These are phyloP conservation scores for Aureobasidium vineae DNA, from an alignment of 2,329 filamentous ascomycete species.

Conservation along the genomic window DNA sequence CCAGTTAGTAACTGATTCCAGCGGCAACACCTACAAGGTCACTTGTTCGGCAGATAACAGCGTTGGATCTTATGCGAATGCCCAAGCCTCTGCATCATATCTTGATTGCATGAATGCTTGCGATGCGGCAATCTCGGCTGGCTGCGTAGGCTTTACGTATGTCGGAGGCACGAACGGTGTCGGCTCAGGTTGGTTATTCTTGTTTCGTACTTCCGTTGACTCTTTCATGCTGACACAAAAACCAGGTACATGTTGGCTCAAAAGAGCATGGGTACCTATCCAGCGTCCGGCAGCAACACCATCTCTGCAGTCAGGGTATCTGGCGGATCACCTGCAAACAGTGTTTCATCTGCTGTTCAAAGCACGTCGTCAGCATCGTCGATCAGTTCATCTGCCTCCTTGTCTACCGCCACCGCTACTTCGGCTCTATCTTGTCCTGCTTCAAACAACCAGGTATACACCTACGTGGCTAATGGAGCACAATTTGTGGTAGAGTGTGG, in stretches of 20 bases:
- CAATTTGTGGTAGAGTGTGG: slow-evolving; percentile 36
- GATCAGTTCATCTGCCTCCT: slow-evolving; percentile 3
- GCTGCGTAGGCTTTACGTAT: slow-evolving; percentile 28
- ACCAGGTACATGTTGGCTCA: slow-evolving; percentile 33
- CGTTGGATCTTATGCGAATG: slow-evolving; percentile 24
- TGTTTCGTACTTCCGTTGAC: not conserved
- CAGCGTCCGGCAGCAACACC: slow-evolving; percentile 25
- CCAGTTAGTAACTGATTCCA: slow-evolving; percentile 6
- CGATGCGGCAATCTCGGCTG: slow-evolving; percentile 17
- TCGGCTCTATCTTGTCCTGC: slow-evolving; percentile 30
- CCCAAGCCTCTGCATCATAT: slow-evolving; percentile 25
- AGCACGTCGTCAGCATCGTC: slow-evolving; percentile 14
- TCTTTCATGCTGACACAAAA: not conserved
- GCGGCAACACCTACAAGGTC: slow-evolving; percentile 18
- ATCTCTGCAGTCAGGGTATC: slow-evolving; percentile 25
- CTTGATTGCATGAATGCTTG: slow-evolving; percentile 29
- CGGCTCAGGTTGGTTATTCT: not conserved
- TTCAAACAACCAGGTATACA: slow-evolving; percentile 31
- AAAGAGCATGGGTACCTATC: slow-evolving; percentile 26
- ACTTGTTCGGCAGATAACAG: slow-evolving; percentile 27
- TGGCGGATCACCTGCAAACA: not conserved
- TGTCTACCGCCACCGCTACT: slow-evolving; percentile 28
- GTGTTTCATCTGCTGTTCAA: not conserved
- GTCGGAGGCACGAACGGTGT: slow-evolving; percentile 29
- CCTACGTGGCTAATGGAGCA: slow-evolving; percentile 28